Base-by-base conservation (phyloP, 2,329 filamentous ascomycete genomes). In the Calonectria crousiana region DNA sequence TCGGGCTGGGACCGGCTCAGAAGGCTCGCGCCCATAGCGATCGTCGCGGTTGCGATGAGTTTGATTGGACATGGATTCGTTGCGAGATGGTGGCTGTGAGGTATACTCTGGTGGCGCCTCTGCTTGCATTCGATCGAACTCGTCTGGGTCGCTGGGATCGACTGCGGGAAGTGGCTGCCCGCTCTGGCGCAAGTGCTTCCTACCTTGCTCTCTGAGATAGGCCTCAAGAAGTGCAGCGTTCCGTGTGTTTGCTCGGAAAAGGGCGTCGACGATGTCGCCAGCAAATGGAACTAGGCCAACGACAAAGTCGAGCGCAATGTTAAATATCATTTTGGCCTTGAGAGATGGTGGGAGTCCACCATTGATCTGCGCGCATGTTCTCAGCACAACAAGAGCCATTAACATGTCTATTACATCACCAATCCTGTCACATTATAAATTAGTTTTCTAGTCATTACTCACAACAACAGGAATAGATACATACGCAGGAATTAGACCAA, bases 401-500 rank as follows among this genome's bases (percentile, higher is more conserved):
- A 95, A 86, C 11, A 91, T 87, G 82, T 98, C 96, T 18, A 93
- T 84, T 13, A 89, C 89, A 83, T 98, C 96, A 62, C 96, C 96
- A 75, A 94, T 86, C 8, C 93, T 95, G 68, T 68, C 23, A 16
- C 18, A 6, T 28, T 16, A 28, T 32, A 9, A 2, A 77, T 71
- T 20, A 34, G 53, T 34, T 18, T 47, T 10, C 2, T 18, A 23
- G 26, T 14, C 34, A 30, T 38, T 47, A 66, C 52, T 26, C 62
- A 60, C 58, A n/a, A 11, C 23, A 14, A 51, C n/a, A 26, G 23
- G 32, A 30, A 32, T 41, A 16, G 38, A 51, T 18, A 90, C 94
- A 89, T 89, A 95, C 91, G 91, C 91, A 79, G 97, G 97, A 69
- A 98, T 85, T 10, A 98, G 83, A 18, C 93, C 97, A 80, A 98